Base-by-base conservation (phyloP, 768 basidiomycete genomes). In the Leccinum subtestaceum region DNA sequence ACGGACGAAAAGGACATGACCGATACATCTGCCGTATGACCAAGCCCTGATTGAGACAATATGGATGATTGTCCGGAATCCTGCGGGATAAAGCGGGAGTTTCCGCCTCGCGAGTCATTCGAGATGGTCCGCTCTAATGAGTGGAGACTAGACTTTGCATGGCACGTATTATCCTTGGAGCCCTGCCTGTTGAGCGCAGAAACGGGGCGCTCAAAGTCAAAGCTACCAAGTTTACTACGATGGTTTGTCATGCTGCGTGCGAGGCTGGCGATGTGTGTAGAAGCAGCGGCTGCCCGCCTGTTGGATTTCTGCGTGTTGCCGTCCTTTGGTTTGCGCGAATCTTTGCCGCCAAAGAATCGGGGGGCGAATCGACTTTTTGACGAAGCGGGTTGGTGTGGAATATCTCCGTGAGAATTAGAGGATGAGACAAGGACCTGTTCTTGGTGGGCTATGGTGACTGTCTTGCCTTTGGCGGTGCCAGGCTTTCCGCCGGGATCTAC, bases 121-220 rank as follows among this genome's bases (percentile, higher is more conserved):
- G 72, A 73, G n/a, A 61, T 27, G 1, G 72, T 68, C 12, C 61
- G 72, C 36, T 73, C 68, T 19, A 68, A 43, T 7, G 65, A 43
- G 27, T 53, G 64, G 21, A 65, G 56, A 51, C 55, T 62, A 23
- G 58, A 15, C 15, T 65, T 67, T 29, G 65, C 55, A 43, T 48
- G 38, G n/a, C 60, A 58, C 1, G 56, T 31, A 19, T 49, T 59
- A 38, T 61, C 61, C 7, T 52, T 52, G n/a, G 46, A 46, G 38
- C 34, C 63, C 17, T 70, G 72, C 58, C 62, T 61, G 55, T 73
- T 74, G 53, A 74, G 66, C 2, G 62, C 63, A n/a, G 73, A 73
- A 13, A 83, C 79, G 0, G 88, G 88, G 36, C 87, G 77, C 71
- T 90, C 89, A 63, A 90, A 89, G 66, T 90, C 88, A 68, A 90